A percentile compares a stretch with the other conserved stretches of the same genome.
phyloP scores from a whole-genome alignment of 2,329 filamentous ascomycete genomes.

The Penicillium sp. region DNA sequence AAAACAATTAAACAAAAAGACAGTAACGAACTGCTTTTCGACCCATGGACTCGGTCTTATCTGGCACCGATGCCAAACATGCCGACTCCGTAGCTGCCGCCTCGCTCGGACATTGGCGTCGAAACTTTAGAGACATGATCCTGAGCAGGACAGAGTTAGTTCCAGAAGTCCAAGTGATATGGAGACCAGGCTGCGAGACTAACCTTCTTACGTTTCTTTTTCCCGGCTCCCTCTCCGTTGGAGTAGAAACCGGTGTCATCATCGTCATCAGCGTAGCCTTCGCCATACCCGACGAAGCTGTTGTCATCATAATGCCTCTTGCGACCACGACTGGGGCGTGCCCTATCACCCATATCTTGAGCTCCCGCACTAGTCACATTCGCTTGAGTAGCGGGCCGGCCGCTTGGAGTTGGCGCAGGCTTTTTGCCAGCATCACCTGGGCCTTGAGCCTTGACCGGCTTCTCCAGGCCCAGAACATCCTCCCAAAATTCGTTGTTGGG shows the following conservation, averaged over 20 bases:
- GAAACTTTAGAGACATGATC: slow-evolving; percentile 46
- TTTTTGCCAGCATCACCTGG: slow-evolving; percentile 37
- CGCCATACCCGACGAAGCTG: slow-evolving; percentile 55
- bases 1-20: slow-evolving; percentile 10
- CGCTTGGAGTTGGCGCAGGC: slow-evolving; percentile 24
- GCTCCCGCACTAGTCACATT: slow-evolving; percentile 31
- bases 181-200: not conserved
- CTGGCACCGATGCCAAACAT: slow-evolving; percentile 50
- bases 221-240: slow-evolving; percentile 46
- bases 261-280: slow-evolving; percentile 54
- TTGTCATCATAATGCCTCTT: slow-evolving; percentile 55
- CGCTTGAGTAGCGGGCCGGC: slow-evolving; percentile 29
- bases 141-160: slow-evolving; percentile 24
- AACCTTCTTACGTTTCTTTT: slow-evolving; percentile 55
- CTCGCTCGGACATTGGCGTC: slow-evolving; percentile 42
- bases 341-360: slow-evolving; percentile 36
- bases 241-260: slow-evolving; percentile 48
- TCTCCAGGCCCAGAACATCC: slow-evolving; percentile 52
- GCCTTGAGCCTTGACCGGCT: slow-evolving; percentile 39
- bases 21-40: slow-evolving; percentile 13
- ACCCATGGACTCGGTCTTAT: slow-evolving; percentile 30
- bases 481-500: slow-evolving; percentile 53
- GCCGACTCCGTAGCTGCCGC: slow-evolving; percentile 47
- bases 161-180: not conserved
- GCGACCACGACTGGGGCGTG: slow-evolving; percentile 48